phyloP scores from a whole-genome alignment of 2,329 filamentous ascomycete genomes.

The Colletotrichum tabaci region DNA sequence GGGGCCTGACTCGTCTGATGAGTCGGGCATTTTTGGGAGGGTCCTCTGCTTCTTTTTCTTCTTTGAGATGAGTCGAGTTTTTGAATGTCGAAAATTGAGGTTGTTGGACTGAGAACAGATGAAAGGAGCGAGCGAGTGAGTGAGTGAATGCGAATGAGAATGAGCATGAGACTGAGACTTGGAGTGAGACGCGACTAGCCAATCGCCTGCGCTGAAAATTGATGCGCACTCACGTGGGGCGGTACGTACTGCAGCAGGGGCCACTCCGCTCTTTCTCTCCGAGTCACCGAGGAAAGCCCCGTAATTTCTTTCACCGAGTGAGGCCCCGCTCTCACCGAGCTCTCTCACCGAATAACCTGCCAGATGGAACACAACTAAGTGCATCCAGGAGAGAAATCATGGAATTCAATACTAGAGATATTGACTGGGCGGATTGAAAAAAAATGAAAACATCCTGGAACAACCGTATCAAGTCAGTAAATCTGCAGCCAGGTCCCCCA shows the following conservation, averaged over 20 bases:
- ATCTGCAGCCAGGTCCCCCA: too few relatives aligned
- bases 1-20: constrained; percentile 31
- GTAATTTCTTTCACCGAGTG: not conserved
- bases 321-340: too few relatives aligned
- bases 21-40: constrained; percentile 23
- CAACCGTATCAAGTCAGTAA: too few relatives aligned
- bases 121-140: not conserved
- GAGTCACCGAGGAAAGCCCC: not conserved
- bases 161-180: not conserved
- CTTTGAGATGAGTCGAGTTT: not conserved
- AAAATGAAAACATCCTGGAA: too few relatives aligned
- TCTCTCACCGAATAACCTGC: too few relatives aligned
- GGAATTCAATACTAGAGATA: too few relatives aligned
- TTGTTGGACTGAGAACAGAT: not conserved
- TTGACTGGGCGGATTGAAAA: too few relatives aligned
- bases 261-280: not conserved
- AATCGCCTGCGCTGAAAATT: constrained; percentile 8
- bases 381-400: too few relatives aligned
- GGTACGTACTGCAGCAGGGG: constrained; percentile 7
- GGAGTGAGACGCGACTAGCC: constrained; percentile 16
- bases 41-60: not conserved
- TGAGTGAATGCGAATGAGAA: not conserved
- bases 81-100: not conserved
- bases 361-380: too few relatives aligned
- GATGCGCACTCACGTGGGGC: constrained; percentile 23